phyloP scores from a whole-genome alignment of 257 asterid genomes.

The Orobanche coerulescens region DNA sequence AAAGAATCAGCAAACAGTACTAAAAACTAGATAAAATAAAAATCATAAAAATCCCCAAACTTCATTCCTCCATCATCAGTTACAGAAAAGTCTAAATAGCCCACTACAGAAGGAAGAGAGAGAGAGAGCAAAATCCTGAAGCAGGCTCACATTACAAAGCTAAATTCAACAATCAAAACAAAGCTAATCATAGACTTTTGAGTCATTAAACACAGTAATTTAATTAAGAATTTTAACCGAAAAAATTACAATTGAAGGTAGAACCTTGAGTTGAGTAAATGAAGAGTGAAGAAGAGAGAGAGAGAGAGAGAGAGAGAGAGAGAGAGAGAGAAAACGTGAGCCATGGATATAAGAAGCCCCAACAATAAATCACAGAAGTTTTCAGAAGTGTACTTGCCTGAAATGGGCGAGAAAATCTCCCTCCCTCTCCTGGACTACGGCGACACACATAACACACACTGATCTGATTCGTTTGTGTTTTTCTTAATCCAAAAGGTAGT shows the following conservation, averaged over 20 bases:
- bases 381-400: slow-evolving; percentile 32
- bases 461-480: not conserved
- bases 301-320: not conserved
- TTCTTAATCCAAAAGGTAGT: slow-evolving; percentile 27
- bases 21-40: not conserved
- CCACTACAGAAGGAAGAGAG: not conserved
- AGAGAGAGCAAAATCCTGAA: not conserved
- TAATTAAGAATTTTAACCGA: not conserved
- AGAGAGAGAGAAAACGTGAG: slow-evolving; percentile 22
- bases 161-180: slow-evolving; percentile 13
- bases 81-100: not conserved
- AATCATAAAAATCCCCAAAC: not conserved
- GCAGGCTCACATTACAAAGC: slow-evolving; percentile 1
- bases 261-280: not conserved
- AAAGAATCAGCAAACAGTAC: not conserved
- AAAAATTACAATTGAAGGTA: not conserved
- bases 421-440: slow-evolving; percentile 14
- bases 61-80: not conserved
- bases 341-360: slow-evolving; percentile 37
- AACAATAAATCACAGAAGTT: slow-evolving; percentile 11
- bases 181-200: not conserved
- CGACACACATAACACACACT: slow-evolving; percentile 19
- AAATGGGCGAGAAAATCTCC: slow-evolving; percentile 35
- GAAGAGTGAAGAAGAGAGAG: slow-evolving; percentile 3
- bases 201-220: not conserved